A percentile compares a stretch with the other conserved stretches of the same genome.
phyloP scores from a whole-genome alignment of 1,139 yeast genomes.

The Candida pseudoviswanathii region DNA sequence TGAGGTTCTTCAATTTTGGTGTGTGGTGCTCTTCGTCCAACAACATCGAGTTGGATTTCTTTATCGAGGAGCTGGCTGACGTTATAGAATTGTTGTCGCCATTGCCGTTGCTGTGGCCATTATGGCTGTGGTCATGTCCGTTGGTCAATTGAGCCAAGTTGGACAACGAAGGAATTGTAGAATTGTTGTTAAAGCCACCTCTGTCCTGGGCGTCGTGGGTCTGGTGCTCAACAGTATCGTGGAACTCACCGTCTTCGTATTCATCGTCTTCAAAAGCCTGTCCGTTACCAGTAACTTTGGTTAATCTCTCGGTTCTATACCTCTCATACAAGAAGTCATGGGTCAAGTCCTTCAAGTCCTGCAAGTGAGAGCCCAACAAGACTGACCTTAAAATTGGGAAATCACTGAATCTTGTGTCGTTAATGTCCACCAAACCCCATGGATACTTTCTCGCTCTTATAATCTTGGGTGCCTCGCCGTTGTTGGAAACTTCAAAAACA shows the following conservation, averaged over 20 bases:
- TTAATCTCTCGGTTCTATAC: slow-evolving; percentile 86
- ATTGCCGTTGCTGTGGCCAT: slow-evolving; percentile 4
- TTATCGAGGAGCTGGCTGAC: slow-evolving; percentile 25
- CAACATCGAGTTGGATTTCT: slow-evolving; percentile 38
- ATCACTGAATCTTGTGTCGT: slow-evolving; percentile 82
- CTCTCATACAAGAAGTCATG: slow-evolving; percentile 90
- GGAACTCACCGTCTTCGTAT: slow-evolving; percentile 25
- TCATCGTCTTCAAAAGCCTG: slow-evolving; percentile 25
- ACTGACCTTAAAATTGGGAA: slow-evolving; percentile 83
- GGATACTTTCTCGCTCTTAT: slow-evolving; percentile 88
- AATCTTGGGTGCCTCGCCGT: slow-evolving; percentile 38
- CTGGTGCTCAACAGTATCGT: slow-evolving; percentile 32
- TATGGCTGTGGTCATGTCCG: slow-evolving; percentile 8
- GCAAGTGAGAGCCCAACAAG: slow-evolving; percentile 86
- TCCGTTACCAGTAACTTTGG: slow-evolving; percentile 42
- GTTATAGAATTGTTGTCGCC: slow-evolving; percentile 25
- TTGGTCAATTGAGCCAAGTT: slow-evolving; percentile 61
- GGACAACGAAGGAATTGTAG: slow-evolving; percentile 61
- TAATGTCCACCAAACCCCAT: slow-evolving; percentile 88
- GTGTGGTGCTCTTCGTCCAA: slow-evolving; percentile 35
- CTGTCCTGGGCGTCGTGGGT: slow-evolving; percentile 1
- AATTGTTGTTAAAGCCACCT: slow-evolving; percentile 7
- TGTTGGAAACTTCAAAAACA: slow-evolving; percentile 52
- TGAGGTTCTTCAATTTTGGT: slow-evolving; percentile 31
- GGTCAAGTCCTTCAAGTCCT: slow-evolving; percentile 90